phyloP scores from a whole-genome alignment of 371 early-diverging fungal genomes.

The Gilbertella persicaria region DNA sequence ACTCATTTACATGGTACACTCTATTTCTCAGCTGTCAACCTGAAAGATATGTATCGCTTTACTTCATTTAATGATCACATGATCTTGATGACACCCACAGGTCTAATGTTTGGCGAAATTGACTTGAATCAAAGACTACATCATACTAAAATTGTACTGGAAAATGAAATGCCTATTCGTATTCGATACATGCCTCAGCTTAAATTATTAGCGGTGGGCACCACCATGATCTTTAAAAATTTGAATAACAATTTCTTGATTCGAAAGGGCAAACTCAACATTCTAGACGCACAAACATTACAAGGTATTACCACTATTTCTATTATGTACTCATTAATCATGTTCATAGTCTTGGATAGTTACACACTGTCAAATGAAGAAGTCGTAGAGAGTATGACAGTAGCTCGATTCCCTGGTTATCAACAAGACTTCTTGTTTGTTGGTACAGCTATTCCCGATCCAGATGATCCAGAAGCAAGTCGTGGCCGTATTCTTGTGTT shows the following conservation, averaged over 20 bases:
- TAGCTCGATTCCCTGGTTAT: constrained; percentile 36
- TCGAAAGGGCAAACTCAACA: constrained; percentile 51
- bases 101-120: constrained; percentile 70
- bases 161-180: constrained; percentile 68
- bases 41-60: constrained; percentile 47
- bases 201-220: constrained; percentile 62
- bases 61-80: constrained; percentile 32
- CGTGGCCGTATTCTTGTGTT: constrained; percentile 64
- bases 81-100: constrained; percentile 60
- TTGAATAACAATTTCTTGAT: constrained; percentile 45
- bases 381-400: constrained; percentile 40
- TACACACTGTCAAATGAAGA: constrained; percentile 47
- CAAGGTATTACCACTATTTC: constrained; percentile 48
- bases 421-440: constrained; percentile 45
- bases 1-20: constrained; percentile 64
- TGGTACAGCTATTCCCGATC: constrained; percentile 58
- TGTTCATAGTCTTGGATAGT: constrained; percentile 28
- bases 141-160: constrained; percentile 67
- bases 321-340: neutral
- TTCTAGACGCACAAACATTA: constrained; percentile 76
- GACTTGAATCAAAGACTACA: constrained; percentile 85
- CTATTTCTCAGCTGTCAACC: constrained; percentile 78
- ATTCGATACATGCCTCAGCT: constrained; percentile 62
- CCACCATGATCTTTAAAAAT: constrained; percentile 28
- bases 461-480: constrained; percentile 47